phyloP scores from a whole-genome alignment of 2,329 filamentous ascomycete genomes.

The Arthrobotrys musiformis region DNA sequence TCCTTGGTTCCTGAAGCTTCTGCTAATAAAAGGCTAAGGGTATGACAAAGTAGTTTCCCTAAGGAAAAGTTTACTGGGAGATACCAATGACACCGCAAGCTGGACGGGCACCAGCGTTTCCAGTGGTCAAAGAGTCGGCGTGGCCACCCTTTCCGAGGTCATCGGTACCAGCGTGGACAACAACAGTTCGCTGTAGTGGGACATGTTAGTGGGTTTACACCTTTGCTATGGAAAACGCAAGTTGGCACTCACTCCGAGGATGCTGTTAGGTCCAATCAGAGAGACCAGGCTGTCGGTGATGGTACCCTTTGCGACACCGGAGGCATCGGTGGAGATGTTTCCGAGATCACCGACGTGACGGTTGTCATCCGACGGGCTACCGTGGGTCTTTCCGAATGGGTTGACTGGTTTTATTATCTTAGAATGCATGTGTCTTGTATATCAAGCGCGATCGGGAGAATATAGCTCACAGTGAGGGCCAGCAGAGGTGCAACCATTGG shows the following conservation, averaged over 20 bases:
- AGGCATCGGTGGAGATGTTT: constrained; percentile 93
- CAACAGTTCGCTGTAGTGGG: constrained; percentile 79
- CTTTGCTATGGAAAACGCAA: neutral
- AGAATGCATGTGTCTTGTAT: neutral
- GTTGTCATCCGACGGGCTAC: constrained; percentile 80
- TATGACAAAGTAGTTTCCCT: neutral
- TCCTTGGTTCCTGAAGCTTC: neutral
- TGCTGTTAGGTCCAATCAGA: constrained; percentile 93
- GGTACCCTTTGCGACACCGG: constrained; percentile 88
- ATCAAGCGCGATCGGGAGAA: neutral
- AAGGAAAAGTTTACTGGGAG: neutral
- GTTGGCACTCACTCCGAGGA: constrained; percentile 72
- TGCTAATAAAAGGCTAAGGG: neutral
- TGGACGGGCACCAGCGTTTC: constrained; percentile 91
- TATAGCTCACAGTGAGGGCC: constrained; percentile 81
- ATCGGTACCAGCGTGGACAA: constrained; percentile 93
- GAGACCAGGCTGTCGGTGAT: constrained; percentile 85
- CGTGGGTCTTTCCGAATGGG: constrained; percentile 91
- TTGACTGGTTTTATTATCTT: constrained; percentile 74
- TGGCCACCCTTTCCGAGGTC: constrained; percentile 92
- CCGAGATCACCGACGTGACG: constrained; percentile 98
- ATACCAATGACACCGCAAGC: constrained; percentile 79
- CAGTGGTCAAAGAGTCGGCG: constrained; percentile 98
- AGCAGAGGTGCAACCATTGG: constrained; percentile 98
- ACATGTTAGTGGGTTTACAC: constrained; percentile 31